Evolutionary conservation across 140 eudicot genomes (phyloP), one percentile per base, ranked within the genome.

Genomic region (Bidens hawaiensis): DNA sequence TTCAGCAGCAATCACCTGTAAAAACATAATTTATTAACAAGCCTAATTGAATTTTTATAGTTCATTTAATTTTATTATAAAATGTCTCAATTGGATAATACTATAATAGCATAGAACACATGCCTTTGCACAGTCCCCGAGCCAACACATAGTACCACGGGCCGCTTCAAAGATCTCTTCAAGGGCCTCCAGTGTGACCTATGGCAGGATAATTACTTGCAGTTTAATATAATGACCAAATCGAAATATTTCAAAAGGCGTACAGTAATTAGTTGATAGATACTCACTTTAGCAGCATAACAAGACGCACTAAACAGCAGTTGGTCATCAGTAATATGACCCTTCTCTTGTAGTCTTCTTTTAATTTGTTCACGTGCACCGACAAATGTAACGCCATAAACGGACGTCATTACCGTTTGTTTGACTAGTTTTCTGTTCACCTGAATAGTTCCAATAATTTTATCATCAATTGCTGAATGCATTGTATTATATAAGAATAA

Each of bases 321-420:
- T 72, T 80, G 81, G 59, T 91, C 98, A 76, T 91, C 98, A 10
- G 73, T 68, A 47, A 91, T 84, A 27, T 70, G 83, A 65, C 98
- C 96, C 63, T 84, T 87, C 51, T 91, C 98, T 74, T 84, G 80
- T 60, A 91, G 60, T 71, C 96, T 84, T 76, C 83, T 82, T 74
- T 84, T 87, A 30, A 91, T 87, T 72, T 91, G 99, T 50, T 91
- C 99, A 40, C 99, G 88, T 49, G 99, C 99, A 45, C 99, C 99
- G 42, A 87, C 60, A 57, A 77, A 91, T 26, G 99, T 91, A 41
- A 91, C 99, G 30, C 99, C 99, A 16, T 91, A 91, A 1, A 91
- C 99, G 48, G 99, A 91, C 41, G 99, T 91, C 99, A 91, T 91
- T 63, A 91, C 99, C 11, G 99, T 91, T 82, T 91, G 99, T 73